A percentile compares a stretch with the other conserved stretches of the same genome.
Conservation (phyloP, 148 eudicot species). For the Polygonum aviculare region DNA sequence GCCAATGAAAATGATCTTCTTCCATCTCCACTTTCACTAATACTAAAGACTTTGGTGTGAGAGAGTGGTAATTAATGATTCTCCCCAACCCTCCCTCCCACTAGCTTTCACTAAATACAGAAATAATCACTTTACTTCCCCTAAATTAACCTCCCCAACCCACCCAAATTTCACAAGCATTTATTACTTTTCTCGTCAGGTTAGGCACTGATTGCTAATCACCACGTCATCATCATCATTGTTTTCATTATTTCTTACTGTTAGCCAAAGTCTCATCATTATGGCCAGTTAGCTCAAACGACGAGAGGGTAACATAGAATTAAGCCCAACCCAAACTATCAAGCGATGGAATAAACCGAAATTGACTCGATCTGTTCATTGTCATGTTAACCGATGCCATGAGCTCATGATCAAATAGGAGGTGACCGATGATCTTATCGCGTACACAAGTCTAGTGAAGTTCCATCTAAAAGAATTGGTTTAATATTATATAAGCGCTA, state of each 20-base stretch:
- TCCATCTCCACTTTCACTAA: not conserved
- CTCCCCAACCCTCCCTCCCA: slow-evolving; percentile 7
- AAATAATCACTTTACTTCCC: slow-evolving; percentile 4
- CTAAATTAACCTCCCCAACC: slow-evolving; percentile 1
- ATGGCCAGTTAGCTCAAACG: too few relatives aligned
- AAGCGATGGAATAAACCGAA: too few relatives aligned
- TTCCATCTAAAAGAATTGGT: too few relatives aligned
- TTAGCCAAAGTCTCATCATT: not conserved
- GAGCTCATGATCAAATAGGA: too few relatives aligned
- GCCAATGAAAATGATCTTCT: not conserved
- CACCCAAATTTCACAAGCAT: not conserved
- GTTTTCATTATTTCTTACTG: not conserved
- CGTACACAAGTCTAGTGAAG: too few relatives aligned
- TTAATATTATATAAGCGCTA: too few relatives aligned
- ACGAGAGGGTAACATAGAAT: too few relatives aligned
- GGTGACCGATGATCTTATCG: too few relatives aligned
- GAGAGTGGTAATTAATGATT: not conserved
- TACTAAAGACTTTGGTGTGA: not conserved
- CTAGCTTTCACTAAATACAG: slow-evolving; percentile 1
- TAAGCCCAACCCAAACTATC: too few relatives aligned
- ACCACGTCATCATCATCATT: slow-evolving; percentile 4
- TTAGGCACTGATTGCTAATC: not conserved
- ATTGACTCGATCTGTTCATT: too few relatives aligned
- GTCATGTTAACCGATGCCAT: too few relatives aligned
- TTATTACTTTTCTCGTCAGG: not conserved